A percentile compares a stretch with the other conserved stretches of the same genome.
phyloP scores from a whole-genome alignment of 2,329 filamentous ascomycete species.

The Pseudocercospora eumusae region DNA sequence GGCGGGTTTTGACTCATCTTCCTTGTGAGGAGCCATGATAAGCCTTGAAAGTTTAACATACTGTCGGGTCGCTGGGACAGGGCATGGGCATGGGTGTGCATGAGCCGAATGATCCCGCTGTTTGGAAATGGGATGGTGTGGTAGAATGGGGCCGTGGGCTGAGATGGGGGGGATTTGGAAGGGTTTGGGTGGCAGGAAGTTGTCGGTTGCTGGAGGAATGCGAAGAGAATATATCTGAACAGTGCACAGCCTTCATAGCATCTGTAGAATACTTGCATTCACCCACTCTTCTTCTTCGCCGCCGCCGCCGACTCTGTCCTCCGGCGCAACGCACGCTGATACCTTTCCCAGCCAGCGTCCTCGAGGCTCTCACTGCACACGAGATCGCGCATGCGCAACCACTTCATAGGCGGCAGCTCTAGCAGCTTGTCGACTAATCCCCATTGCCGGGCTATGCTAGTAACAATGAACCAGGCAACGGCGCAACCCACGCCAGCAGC shows the following conservation, averaged over 20 bases:
- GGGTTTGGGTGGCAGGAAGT: background rate
- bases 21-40: background rate
- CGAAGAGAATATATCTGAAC: background rate
- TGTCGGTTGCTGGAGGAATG: too few species aligned
- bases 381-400: constrained; percentile 76
- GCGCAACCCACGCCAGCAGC: constrained; percentile 71
- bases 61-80: background rate
- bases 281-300: constrained; percentile 25
- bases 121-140: background rate
- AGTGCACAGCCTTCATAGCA: background rate
- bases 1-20: background rate
- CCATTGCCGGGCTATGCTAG: constrained; percentile 62
- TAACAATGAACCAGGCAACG: constrained; percentile 75
- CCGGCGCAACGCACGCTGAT: constrained; percentile 62
- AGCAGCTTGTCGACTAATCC: constrained; percentile 74
- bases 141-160: background rate
- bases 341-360: constrained; percentile 91
- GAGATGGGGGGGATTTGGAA: background rate
- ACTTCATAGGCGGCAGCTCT: constrained; percentile 63
- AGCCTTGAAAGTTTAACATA: background rate
- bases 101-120: background rate
- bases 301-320: constrained; percentile 20
- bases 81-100: background rate
- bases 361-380: constrained; percentile 84
- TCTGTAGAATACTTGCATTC: background rate